These are phyloP conservation scores for Corylus heterophylla DNA, from an alignment of 306 rosid genomes.

Conservation along the genomic window DNA sequence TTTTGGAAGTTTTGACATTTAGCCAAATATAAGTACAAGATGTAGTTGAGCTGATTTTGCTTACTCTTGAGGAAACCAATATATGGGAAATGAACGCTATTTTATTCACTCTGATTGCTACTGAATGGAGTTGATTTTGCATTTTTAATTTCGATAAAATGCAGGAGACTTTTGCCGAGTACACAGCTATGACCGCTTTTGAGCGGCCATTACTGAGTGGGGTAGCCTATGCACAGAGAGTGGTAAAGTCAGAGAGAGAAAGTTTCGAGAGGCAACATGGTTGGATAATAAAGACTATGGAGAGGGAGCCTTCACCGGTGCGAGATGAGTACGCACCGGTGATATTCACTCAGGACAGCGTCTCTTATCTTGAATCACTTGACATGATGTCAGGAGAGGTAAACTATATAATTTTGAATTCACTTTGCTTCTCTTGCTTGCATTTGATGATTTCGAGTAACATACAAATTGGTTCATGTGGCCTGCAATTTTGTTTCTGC, in stretches of 20 bases:
- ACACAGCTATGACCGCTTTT: conserved; percentile 93
- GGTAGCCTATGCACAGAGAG: conserved; percentile 94
- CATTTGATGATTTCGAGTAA: not conserved
- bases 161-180: conserved; percentile 93
- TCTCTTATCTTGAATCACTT: conserved; percentile 84
- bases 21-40: not conserved
- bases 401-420: conserved; percentile 16
- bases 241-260: conserved; percentile 70
- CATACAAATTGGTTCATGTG: conserved; percentile 10
- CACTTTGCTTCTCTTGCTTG: conserved; percentile 15
- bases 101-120: not conserved
- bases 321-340: conserved; percentile 98
- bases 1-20: not conserved
- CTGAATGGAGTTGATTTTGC: not conserved
- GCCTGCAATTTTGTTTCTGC: conserved; percentile 13
- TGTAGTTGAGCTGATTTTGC: not conserved
- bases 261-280: conserved; percentile 81
- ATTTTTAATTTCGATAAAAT: conserved; percentile 21
- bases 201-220: conserved; percentile 96
- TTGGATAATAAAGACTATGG: conserved; percentile 92
- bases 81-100: not conserved
- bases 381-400: conserved; percentile 99
- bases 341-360: conserved; percentile 84
- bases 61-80: not conserved
- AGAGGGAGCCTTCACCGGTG: conserved; percentile 67